A percentile compares a stretch with the other conserved stretches of the same genome.
phyloP scores from a whole-genome alignment of 208 protist genomes.

The Trypanosoma grayi region DNA sequence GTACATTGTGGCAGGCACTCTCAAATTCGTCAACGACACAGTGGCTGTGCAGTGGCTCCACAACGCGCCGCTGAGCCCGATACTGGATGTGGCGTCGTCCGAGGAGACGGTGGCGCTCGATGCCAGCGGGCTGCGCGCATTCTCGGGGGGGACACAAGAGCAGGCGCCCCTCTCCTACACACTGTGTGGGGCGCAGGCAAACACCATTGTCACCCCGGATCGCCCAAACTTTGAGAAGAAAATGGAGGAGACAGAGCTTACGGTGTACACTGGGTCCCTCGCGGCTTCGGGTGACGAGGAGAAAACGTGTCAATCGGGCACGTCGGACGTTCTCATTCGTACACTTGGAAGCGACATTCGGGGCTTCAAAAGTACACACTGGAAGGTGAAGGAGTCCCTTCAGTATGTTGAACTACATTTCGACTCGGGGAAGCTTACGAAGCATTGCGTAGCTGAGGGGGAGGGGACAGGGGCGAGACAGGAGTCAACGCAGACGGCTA shows the following conservation, averaged over 20 bases:
- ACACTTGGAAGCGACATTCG: conserved; percentile 33
- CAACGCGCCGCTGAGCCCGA: neutral
- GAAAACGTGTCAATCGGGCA: conserved; percentile 19
- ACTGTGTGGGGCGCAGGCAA: conserved; percentile 44
- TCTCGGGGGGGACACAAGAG: conserved; percentile 9
- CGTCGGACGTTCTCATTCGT: conserved; percentile 40
- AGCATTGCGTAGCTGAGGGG: conserved; percentile 17
- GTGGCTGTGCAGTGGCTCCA: conserved; percentile 35
- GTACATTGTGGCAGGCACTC: conserved; percentile 18
- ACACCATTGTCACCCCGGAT: conserved; percentile 42
- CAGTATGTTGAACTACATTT: conserved; percentile 54
- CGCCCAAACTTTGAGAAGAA: conserved; percentile 28
- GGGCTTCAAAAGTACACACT: conserved; percentile 17
- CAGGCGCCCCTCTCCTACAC: conserved; percentile 28
- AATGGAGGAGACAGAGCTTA: conserved; percentile 49
- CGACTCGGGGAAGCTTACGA: conserved; percentile 25
- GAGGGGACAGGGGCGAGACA: conserved; percentile 5
- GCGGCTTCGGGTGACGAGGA: neutral
- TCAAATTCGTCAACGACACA: conserved; percentile 41
- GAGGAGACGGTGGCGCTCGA: conserved; percentile 22
- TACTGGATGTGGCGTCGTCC: conserved; percentile 14
- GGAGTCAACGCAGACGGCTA: conserved; percentile 1
- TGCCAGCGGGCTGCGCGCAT: conserved; percentile 29
- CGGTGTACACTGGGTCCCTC: conserved; percentile 40
- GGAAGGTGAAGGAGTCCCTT: conserved; percentile 41